These are phyloP conservation scores for Akebia trifoliata DNA, from an alignment of 164 flowering plant genomes.

Conservation along the genomic window DNA sequence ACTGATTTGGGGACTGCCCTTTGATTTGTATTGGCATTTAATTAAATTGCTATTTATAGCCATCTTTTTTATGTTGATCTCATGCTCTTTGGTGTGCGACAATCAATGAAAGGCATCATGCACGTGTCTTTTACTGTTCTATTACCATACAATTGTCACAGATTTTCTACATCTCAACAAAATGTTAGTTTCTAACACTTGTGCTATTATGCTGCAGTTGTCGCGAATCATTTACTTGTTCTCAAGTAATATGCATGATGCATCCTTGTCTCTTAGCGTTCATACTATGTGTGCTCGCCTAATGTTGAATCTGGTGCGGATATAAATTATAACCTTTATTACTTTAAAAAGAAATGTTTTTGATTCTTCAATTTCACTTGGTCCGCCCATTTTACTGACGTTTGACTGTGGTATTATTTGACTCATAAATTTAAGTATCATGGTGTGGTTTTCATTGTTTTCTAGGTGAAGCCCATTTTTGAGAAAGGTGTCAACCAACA, in stretches of 20 bases:
- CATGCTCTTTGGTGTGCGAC: no score
- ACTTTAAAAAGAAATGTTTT: background rate
- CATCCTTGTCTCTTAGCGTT: constrained; percentile 87
- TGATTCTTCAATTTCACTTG: background rate
- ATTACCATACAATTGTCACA: background rate
- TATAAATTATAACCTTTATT: constrained; percentile 4
- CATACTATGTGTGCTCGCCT: constrained; percentile 99
- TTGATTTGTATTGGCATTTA: no score
- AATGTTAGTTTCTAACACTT: background rate
- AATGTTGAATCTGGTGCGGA: constrained; percentile 89
- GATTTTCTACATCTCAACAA: no score
- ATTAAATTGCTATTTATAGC: no score
- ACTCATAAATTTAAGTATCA: background rate
- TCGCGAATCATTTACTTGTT: constrained; percentile 94
- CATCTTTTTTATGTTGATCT: no score
- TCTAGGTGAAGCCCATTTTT: constrained; percentile 93
- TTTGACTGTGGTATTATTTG: background rate
- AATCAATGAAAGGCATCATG: no score
- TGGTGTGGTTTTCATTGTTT: background rate
- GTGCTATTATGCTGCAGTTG: constrained; percentile 50
- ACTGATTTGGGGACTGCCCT: no score
- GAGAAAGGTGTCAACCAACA: constrained; percentile 88
- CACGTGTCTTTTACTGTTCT: no score
- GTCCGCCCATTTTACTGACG: background rate
- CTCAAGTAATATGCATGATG: constrained; percentile 99